These are phyloP conservation scores for Trametes cubensis DNA, from an alignment of 768 basidiomycete genomes.

Conservation along the genomic window DNA sequence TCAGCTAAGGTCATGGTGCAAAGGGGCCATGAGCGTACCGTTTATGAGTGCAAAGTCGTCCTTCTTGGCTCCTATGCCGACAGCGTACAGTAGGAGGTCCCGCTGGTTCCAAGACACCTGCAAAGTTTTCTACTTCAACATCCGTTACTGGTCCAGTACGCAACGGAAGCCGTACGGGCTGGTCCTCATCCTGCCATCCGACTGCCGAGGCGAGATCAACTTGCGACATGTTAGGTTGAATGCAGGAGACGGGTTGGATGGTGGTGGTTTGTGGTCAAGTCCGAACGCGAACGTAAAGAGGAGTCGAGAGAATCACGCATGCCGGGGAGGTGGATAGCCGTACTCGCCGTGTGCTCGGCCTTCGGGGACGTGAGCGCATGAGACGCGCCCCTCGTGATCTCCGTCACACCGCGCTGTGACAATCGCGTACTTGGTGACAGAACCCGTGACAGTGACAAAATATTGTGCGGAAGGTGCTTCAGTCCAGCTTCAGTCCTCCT, in stretches of 20 bases:
- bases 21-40: conserved; percentile 39
- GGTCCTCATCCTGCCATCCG: conserved; percentile 54
- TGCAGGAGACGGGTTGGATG: background rate
- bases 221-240: conserved; percentile 42
- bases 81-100: conserved; percentile 77
- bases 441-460: conserved; percentile 14
- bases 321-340: conserved; percentile 1
- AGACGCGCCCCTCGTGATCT: conserved; percentile 16
- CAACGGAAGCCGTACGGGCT: conserved; percentile 48
- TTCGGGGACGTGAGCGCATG: background rate
- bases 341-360: background rate
- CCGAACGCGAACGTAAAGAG: background rate
- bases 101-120: conserved; percentile 86
- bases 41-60: conserved; percentile 73
- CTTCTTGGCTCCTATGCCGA: conserved; percentile 80
- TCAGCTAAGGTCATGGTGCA: background rate
- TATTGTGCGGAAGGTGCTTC: background rate
- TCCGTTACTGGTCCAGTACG: background rate
- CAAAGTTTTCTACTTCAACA: background rate
- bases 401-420: background rate
- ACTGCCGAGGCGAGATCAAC: conserved; percentile 68
- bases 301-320: conserved; percentile 1
- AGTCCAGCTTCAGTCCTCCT: background rate
- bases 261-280: background rate
- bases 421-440: background rate